Conservation (phyloP, 1,284 basidiomycete species). For the Heliocybe sulcata region DNA sequence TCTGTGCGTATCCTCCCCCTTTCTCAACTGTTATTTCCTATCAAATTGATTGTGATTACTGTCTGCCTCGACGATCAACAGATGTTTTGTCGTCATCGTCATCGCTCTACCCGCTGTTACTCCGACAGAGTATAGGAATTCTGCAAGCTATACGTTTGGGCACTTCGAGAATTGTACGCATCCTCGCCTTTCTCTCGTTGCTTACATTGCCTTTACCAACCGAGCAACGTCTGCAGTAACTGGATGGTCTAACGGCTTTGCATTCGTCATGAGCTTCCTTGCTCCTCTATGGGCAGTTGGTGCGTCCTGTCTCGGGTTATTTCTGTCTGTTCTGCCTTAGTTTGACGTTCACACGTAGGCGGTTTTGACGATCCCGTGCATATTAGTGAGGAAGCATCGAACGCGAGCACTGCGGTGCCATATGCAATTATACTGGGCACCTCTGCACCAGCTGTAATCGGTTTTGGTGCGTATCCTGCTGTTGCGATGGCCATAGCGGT, state of each 20-base stretch:
- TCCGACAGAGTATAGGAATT: conserved; percentile 59
- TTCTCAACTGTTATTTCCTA: too few relatives aligned
- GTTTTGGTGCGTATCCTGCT: conserved; percentile 46
- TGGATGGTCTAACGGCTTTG: conserved; percentile 65
- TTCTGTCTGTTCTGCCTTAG: too few relatives aligned
- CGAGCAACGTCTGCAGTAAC: conserved; percentile 2
- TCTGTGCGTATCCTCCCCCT: conserved; percentile 33
- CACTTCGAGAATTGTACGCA: conserved; percentile 34
- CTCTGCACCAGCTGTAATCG: conserved; percentile 51
- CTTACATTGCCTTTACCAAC: too few relatives aligned
- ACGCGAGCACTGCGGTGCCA: conserved; percentile 11
- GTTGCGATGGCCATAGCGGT: conserved; percentile 28
- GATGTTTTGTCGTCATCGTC: conserved; percentile 66
- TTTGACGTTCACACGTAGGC: too few relatives aligned
- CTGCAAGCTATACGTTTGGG: conserved; percentile 56
- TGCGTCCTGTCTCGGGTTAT: too few relatives aligned
- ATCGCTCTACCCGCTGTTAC: conserved; percentile 71
- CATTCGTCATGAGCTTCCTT: conserved; percentile 71
- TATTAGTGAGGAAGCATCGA: conserved; percentile 12
- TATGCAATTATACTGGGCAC: conserved; percentile 33
- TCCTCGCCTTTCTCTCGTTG: too few relatives aligned
- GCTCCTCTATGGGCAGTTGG: conserved; percentile 77
- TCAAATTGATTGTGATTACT: not conserved
- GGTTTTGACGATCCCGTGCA: conserved; percentile 41
- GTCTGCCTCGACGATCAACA: conserved; percentile 16